Percentiles rank a stretch among this genome's conserved stretches.
These are phyloP conservation scores for Chrysosphaeria jannelii DNA, from an alignment of 2,329 filamentous ascomycete species.

Conservation along the genomic window DNA sequence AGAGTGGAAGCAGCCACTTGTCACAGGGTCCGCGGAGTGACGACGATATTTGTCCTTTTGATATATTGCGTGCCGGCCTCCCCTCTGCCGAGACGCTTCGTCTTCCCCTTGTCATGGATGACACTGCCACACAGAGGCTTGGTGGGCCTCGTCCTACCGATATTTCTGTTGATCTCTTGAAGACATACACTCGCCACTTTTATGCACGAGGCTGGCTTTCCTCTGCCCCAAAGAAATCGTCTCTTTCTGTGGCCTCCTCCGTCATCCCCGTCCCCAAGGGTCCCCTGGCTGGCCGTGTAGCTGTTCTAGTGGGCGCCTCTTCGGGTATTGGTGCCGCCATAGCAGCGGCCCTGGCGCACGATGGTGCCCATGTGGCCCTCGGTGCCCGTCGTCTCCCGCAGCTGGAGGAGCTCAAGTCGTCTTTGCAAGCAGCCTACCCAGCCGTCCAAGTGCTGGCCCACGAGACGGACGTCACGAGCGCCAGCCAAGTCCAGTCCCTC, in stretches of 20 bases:
- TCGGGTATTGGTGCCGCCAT: slow-evolving; percentile 56
- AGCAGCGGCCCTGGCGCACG: slow-evolving; percentile 31
- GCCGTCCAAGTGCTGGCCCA: slow-evolving; percentile 36
- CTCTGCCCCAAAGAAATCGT: slow-evolving; percentile 1
- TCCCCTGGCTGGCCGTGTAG: slow-evolving; percentile 35
- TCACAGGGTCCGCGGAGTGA: slow-evolving; percentile 9
- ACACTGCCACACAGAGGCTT: too few species aligned
- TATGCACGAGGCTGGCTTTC: slow-evolving; percentile 52
- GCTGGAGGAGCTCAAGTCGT: slow-evolving; percentile 33
- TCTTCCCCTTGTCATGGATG: slow-evolving; percentile 43
- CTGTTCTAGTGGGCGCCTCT: slow-evolving; percentile 50
- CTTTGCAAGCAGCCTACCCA: slow-evolving; percentile 15
- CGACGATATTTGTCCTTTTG: slow-evolving; percentile 44
- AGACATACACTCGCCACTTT: slow-evolving; percentile 55
- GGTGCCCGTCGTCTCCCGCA: slow-evolving; percentile 40
- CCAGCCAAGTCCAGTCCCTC: slow-evolving; percentile 32
- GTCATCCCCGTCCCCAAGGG: slow-evolving; percentile 13
- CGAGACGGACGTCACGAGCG: slow-evolving; percentile 42
- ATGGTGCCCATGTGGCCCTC: slow-evolving; percentile 42
- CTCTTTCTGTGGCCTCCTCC: not conserved
- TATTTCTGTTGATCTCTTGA: slow-evolving; percentile 33
- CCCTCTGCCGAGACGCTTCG: slow-evolving; percentile 40
- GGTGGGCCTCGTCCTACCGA: too few species aligned
- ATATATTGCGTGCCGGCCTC: slow-evolving; percentile 58
- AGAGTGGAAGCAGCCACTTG: slow-evolving; percentile 22